Conservation (phyloP, 257 asterid genomes). For the Verbena officinalis region DNA sequence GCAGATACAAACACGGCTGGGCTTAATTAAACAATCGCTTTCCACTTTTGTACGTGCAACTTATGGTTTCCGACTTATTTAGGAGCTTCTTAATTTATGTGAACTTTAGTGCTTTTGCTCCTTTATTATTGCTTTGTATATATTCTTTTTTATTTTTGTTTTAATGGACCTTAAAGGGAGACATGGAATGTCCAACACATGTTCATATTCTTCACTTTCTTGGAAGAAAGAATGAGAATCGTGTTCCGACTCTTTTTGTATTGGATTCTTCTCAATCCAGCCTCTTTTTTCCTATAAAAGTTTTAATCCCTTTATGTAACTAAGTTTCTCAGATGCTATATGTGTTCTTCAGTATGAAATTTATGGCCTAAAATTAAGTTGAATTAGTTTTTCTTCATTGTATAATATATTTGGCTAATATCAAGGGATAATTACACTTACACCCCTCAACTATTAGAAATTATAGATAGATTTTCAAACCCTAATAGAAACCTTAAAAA, state of each 20-base stretch:
- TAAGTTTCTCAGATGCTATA: not conserved
- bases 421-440: too few relatives aligned
- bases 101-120: conserved; percentile 10
- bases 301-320: conserved; percentile 7
- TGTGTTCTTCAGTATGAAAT: too few relatives aligned
- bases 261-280: not conserved
- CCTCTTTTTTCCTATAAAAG: not conserved
- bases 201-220: conserved; percentile 11
- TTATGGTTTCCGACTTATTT: conserved; percentile 13
- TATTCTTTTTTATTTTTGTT: conserved; percentile 33
- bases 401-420: too few relatives aligned
- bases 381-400: too few relatives aligned
- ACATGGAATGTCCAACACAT: conserved; percentile 9
- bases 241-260: conserved; percentile 9
- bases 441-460: too few relatives aligned
- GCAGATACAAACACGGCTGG: conserved; percentile 68
- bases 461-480: too few relatives aligned
- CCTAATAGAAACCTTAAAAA: too few relatives aligned
- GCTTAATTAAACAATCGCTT: conserved; percentile 17
- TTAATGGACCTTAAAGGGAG: not conserved
- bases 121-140: conserved; percentile 26
- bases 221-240: conserved; percentile 28
- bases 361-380: too few relatives aligned
- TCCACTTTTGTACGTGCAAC: conserved; percentile 10
- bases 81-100: not conserved